These are phyloP conservation scores for Phaeolepiota aurea DNA, from an alignment of 768 basidiomycete genomes.

Conservation along the genomic window DNA sequence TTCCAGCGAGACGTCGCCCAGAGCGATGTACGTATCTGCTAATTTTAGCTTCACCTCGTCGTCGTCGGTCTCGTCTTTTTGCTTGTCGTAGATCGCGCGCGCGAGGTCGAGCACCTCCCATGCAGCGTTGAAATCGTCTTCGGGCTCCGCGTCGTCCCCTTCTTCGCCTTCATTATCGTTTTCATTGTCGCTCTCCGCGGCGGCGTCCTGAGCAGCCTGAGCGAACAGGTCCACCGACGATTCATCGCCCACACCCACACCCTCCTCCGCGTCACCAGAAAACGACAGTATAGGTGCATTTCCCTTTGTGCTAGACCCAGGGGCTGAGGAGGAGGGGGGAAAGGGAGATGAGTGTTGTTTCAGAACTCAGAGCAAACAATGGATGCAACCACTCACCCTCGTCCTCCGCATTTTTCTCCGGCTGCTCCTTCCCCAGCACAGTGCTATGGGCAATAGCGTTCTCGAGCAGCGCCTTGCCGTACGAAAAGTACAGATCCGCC, in stretches of 20 bases:
- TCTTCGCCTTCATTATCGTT: slow-evolving; percentile 49
- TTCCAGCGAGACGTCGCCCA: slow-evolving; percentile 96
- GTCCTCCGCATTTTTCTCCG: slow-evolving; percentile 35
- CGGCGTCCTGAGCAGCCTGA: slow-evolving; percentile 37
- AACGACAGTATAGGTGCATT: slow-evolving; percentile 68
- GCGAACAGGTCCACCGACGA: slow-evolving; percentile 58
- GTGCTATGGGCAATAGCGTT: slow-evolving; percentile 81
- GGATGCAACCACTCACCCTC: slow-evolving; percentile 19
- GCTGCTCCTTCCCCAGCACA: slow-evolving; percentile 86
- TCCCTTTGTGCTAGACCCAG: slow-evolving; percentile 23
- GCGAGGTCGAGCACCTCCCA: slow-evolving; percentile 98
- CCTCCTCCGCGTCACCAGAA: slow-evolving; percentile 69
- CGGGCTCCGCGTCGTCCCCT: slow-evolving; percentile 72
- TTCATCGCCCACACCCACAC: too few relatives aligned
- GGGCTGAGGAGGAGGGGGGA: too few relatives aligned
- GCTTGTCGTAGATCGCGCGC: slow-evolving; percentile 74
- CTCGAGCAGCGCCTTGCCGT: slow-evolving; percentile 89
- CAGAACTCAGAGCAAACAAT: background rate
- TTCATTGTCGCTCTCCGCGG: slow-evolving; percentile 39
- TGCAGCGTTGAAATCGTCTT: slow-evolving; percentile 96
- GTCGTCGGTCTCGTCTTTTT: slow-evolving; percentile 38
- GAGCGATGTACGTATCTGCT: slow-evolving; percentile 82
- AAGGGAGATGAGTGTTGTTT: slow-evolving; percentile 3
- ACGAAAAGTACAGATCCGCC: slow-evolving; percentile 84
- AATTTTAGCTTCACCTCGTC: slow-evolving; percentile 70